Evolutionary conservation across 441 rosid species (phyloP), one percentile per base, ranked within the genome.

Genomic region (Populus hybrid): DNA sequence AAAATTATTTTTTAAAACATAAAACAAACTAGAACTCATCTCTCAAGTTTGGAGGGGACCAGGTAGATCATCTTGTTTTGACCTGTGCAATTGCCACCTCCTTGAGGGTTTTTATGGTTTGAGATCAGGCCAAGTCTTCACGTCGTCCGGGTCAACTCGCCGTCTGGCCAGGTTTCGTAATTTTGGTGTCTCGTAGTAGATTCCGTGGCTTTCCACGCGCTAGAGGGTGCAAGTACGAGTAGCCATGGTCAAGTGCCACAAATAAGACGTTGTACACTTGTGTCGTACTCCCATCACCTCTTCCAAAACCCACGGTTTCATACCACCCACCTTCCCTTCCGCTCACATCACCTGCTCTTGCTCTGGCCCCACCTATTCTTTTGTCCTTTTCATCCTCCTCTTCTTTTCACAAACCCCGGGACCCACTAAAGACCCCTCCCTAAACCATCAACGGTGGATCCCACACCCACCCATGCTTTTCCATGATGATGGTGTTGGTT

Each of bases 361-460:
- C 19, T 46, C 8, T 24, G 34, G 28, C 38, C 36, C 24, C 38
- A 19, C 57, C 35, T 14, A 18, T 28, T 67, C 73, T 80, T 64
- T 71, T 82, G 69, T 79, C 71, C 69, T 64, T 76, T 75, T 74
- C 38, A 36, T 35, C 80, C 26, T 14, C 46, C 28, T 68, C 38
- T 64, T 23, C 67, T 64, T 64, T 64, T 30, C 70, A 14, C 70
- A 67, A 30, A 28, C 18, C 18, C 30, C 32, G 65, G 75, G 75
- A 9, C 75, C 75, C 75, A 71, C 30, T 9, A 24, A 30, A 30
- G 40, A 14, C 71, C 42, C 40, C 19, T 16, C 12, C 19, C 57
- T 14, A 68, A 16, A 18, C 71, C 72, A 35, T 36, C 10, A 4
- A 14, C n/a, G 46, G 21, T 26, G 63, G 63, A 16, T 5, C 46